phyloP scores from a whole-genome alignment of 2,329 filamentous ascomycete species.

The Colletotrichum sp. region DNA sequence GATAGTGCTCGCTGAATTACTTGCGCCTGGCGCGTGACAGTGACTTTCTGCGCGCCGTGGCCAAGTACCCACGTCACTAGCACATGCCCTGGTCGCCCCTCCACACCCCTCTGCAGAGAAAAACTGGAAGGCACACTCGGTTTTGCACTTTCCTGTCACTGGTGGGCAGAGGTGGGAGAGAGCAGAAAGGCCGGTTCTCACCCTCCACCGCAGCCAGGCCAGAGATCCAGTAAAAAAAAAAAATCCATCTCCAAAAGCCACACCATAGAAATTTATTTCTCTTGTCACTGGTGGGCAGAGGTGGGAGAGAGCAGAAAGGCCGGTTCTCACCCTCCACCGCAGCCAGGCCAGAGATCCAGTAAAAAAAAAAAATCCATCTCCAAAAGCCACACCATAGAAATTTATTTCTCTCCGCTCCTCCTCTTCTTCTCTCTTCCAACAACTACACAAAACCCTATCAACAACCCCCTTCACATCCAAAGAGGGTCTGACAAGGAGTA shows the following conservation, averaged over 20 bases:
- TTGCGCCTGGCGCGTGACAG: background rate
- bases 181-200: background rate
- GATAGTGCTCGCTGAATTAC: background rate
- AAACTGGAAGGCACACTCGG: conserved; percentile 12
- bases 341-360: conserved; percentile 15
- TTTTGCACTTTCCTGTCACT: background rate
- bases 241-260: too few species aligned
- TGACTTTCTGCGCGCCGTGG: background rate
- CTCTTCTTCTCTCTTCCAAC: conserved; percentile 43
- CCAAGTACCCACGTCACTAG: background rate
- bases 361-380: conserved; percentile 24
- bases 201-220: conserved; percentile 3
- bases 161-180: background rate
- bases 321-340: background rate
- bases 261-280: too few species aligned
- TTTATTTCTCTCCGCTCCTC: conserved; percentile 45
- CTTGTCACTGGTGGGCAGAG: background rate
- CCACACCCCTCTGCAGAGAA: background rate
- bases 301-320: background rate
- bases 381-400: conserved; percentile 33
- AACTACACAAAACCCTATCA: conserved; percentile 55
- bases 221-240: conserved; percentile 22
- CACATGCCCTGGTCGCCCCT: conserved; percentile 8
- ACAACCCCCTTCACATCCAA: conserved; percentile 46
- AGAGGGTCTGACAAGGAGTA: conserved; percentile 60